Evolutionary conservation across 345 rosid species (phyloP), one percentile per base, ranked within the genome.

Genomic region (Erysimum cheiranthoides): DNA sequence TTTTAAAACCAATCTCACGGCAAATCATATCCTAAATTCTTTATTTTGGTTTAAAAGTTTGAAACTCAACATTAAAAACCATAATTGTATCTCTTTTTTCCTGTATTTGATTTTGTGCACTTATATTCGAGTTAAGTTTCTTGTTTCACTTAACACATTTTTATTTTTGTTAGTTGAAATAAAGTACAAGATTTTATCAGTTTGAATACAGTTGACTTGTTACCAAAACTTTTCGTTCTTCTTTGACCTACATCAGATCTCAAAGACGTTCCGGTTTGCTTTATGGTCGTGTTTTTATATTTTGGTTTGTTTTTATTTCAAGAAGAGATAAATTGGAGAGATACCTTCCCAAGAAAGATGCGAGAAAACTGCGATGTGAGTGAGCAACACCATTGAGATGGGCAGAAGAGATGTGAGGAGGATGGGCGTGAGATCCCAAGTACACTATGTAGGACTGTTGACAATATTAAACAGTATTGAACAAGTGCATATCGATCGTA

Each of bases 371-470:
- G 46, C 77, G 79, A 73, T 89, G 97, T 57, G 86, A 74, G 10
- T 30, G 32, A 21, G 84, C 75, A 38, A 81, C 93, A 0, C 16
- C 60, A 56, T 71, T 61, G 17, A 82, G 82, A 54, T 80, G 76
- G 53, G 78, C 84, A 5, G 78, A 35, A 16, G 87, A 61, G 31
- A 71, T 31, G 9, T 72, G 77, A 21, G 80, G 36, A 43, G 83
- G 84, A 59, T 86, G 89, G 13, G 79, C 39, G 65, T 91, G 94
- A 6, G 97, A 86, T 61, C 97, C 97, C 82, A 89, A 70, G 81
- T 91, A 89, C 21, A 91, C 94, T 38, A 87, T 46, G 27, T 89
- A 89, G 0, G 94, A 77, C 93, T 87, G 39, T 62, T 9, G 7
- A 34, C 34, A 35, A 28, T n/a, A n/a, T 5, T 3, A 65, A 50